Conservation (phyloP, 805 yeast genomes). For the Sugiyamaella qingdaonensis region DNA sequence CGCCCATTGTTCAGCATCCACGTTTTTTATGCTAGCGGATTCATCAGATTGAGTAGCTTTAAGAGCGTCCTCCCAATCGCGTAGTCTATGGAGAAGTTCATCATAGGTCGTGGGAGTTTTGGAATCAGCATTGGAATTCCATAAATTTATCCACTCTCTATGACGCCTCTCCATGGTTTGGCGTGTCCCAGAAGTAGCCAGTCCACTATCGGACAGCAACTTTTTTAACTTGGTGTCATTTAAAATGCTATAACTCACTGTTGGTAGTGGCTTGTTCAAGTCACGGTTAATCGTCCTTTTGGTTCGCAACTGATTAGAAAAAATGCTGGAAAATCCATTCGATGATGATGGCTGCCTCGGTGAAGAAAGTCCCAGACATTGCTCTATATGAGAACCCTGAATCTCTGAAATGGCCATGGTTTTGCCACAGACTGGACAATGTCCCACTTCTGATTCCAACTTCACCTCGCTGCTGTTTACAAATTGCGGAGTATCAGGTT, state of each 20-base stretch:
- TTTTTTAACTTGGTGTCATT: conserved; percentile 57
- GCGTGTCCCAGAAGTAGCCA: conserved; percentile 62
- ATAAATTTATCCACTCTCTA: conserved; percentile 68
- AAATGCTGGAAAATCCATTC: not conserved
- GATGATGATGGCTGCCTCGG: not conserved
- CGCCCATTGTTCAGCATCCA: conserved; percentile 25
- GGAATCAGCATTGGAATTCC: conserved; percentile 80
- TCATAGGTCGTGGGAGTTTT: conserved; percentile 55
- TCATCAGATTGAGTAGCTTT: conserved; percentile 1
- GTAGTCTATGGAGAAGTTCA: conserved; percentile 51
- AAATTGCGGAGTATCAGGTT: not conserved
- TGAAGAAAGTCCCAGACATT: conserved; percentile 41
- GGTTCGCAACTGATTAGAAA: not conserved
- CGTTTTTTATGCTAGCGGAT: conserved; percentile 14
- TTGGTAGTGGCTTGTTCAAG: conserved; percentile 37
- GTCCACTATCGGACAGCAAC: conserved; percentile 48
- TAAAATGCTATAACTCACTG: conserved; percentile 59
- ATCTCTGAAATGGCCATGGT: conserved; percentile 51
- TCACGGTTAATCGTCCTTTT: conserved; percentile 25
- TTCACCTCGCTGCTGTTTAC: not conserved
- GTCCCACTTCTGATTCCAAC: conserved; percentile 35
- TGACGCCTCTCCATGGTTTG: conserved; percentile 63
- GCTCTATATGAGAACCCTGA: conserved; percentile 59
- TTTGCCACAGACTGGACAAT: conserved; percentile 65
- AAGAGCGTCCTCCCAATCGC: conserved; percentile 58